Base-by-base conservation (phyloP, 768 basidiomycete genomes). In the Macrolepiota fuliginosa region DNA sequence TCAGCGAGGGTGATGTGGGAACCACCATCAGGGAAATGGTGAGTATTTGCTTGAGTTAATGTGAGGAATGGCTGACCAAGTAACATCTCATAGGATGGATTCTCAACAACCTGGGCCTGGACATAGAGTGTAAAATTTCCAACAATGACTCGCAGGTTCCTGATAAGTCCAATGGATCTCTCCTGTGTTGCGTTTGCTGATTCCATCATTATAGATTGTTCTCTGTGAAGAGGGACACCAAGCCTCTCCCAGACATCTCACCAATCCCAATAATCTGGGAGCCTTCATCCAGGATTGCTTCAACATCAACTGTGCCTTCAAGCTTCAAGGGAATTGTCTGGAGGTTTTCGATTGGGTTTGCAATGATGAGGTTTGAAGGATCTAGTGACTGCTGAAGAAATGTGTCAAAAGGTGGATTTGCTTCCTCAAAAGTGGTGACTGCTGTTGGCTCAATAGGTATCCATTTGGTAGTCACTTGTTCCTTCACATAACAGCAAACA, bases 1-100 rank as follows among this genome's bases (percentile, higher is more conserved):
- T 68, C 64, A 10, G 37, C 19, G 15, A 70, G 49, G 0, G 64
- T 66, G 2, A 68, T n/a, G 5, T 46, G 54, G 0, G 56, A n/a
- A 0, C 59, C 42, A 1, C 66, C 62, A 19, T 64, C 54, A 5
- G 15, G 13, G 25, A 52, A 60, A 37, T 67, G 56, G 19, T 37
- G 55, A 1, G 58, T 54, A 4, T 32, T 17, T 2, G 65, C 62
- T 22, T 65, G 29, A 0, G 67, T 55, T 11, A 68, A 56, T 2
- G 58, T 58, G 11, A 64, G 61, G 62, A 71, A 71, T 0, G 69
- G 68, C 3, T 61, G 56, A 4, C 69, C 67, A 0, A 71, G 55
- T 0, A 71, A 62, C 25, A 71, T 37, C 10, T 70, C 63, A 25
- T 69, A 71, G 0, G 68, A 61, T 15, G 64, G 65, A 27, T 64